Percentiles rank a stretch among this genome's conserved stretches.
Conservation (phyloP, 78 protist species). For the Dictyostelium purpureum region DNA sequence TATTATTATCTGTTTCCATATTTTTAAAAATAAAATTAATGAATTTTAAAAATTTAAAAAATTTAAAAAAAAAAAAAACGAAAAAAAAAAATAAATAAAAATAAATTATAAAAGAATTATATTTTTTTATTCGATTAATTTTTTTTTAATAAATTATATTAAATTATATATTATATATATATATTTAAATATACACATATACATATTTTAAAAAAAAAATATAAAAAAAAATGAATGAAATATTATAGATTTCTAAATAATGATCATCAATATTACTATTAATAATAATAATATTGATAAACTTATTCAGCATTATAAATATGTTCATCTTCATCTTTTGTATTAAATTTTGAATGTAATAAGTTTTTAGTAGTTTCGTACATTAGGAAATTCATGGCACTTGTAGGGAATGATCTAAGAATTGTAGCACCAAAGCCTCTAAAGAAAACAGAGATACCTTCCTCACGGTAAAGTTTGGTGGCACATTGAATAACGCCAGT, state of each 20-base stretch:
- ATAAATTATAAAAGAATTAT: background rate
- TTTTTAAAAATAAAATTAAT: background rate
- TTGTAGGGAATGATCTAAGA: slow-evolving; percentile 65
- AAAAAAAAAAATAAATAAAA: background rate
- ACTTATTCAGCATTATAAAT: background rate
- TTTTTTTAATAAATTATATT: too few relatives aligned
- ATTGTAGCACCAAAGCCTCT: slow-evolving; percentile 64
- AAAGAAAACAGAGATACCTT: slow-evolving; percentile 22
- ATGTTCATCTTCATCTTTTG: background rate
- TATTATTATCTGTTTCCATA: background rate
- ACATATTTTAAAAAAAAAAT: too few relatives aligned
- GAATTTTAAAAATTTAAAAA: background rate
- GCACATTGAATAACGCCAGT: slow-evolving; percentile 47
- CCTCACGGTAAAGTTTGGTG: slow-evolving; percentile 28
- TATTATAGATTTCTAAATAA: too few relatives aligned
- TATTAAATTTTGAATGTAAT: slow-evolving; percentile 12
- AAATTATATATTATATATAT: too few relatives aligned
- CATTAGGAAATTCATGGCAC: slow-evolving; percentile 45
- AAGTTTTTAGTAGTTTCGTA: slow-evolving; percentile 47
- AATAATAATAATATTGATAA: too few relatives aligned
- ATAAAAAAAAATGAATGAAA: too few relatives aligned
- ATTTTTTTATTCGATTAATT: too few relatives aligned
- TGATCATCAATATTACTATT: too few relatives aligned
- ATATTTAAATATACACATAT: too few relatives aligned
- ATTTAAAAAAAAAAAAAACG: background rate